Conservation (phyloP, 371 early-diverging fungal genomes). For the Catenaria anguillulae region DNA sequence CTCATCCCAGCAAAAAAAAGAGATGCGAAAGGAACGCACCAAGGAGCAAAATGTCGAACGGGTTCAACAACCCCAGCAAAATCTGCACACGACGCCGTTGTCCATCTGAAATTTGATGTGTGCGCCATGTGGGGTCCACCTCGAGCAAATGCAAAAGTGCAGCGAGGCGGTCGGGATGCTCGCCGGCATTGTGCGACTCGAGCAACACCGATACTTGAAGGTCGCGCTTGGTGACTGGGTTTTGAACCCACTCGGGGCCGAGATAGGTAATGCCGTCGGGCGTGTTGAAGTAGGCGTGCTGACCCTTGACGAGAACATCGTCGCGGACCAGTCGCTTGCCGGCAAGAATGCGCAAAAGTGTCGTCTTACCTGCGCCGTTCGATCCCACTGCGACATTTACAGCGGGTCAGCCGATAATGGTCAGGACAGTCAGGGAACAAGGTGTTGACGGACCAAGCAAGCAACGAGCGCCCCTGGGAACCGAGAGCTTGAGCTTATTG, state of each 20-base stretch:
- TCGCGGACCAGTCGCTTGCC: slow-evolving; percentile 50
- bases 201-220: slow-evolving; percentile 47
- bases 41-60: slow-evolving; percentile 51
- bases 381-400: slow-evolving; percentile 19
- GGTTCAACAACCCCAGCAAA: slow-evolving; percentile 55
- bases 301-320: slow-evolving; percentile 39
- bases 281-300: slow-evolving; percentile 47
- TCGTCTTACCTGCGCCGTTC: slow-evolving; percentile 50
- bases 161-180: slow-evolving; percentile 44
- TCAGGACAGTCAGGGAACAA: too few species aligned
- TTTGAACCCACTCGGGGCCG: slow-evolving; percentile 32
- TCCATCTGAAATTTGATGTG: slow-evolving; percentile 58
- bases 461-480: slow-evolving; percentile 41
- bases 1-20: neutral
- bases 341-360: slow-evolving; percentile 44
- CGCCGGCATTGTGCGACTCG: slow-evolving; percentile 48
- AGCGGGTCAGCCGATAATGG: too few species aligned
- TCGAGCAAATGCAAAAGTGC: slow-evolving; percentile 47
- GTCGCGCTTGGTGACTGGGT: slow-evolving; percentile 40
- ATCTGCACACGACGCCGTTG: slow-evolving; percentile 51
- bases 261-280: slow-evolving; percentile 12
- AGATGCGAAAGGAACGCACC: slow-evolving; percentile 36
- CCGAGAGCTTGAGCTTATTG: slow-evolving; percentile 28
- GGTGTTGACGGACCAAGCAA: slow-evolving; percentile 31
- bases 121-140: slow-evolving; percentile 53